Base-by-base conservation (phyloP, 768 basidiomycete genomes). In the Pleurotus cornucopiae region DNA sequence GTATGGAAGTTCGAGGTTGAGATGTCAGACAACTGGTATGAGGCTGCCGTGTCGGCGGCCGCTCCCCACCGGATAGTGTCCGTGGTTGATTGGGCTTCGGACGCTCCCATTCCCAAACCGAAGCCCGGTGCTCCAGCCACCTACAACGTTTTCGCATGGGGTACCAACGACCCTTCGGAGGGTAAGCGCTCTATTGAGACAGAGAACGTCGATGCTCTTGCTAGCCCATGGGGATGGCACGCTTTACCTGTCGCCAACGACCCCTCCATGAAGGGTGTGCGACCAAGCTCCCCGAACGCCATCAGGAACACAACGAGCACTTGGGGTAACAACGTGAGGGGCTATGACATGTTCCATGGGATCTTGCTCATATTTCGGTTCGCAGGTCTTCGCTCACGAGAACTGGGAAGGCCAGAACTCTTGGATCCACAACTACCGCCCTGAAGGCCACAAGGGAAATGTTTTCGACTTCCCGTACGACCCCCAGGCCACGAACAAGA, bases 21-120 rank as follows among this genome's bases (percentile, higher is more conserved):
- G 78, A 92, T 96, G 89, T 66, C 86, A 65, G 86, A 97, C 72
- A 98, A 94, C 71, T 96, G 92, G 92, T 98, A 98, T 63, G 94
- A 98, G 69, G 83, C 93, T 3, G 80, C 91, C 18, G 86, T 99
- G 41, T 86, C 89, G 9, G 85, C 83, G 1, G 67, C 73, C 25
- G 69, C 78, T n/a, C 89, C 92, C 21, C 86, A 93, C 66, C 80
- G 85, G 58, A 86, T 94, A 61, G 73, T 98, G 64, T 86, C 88
- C 23, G 92, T 95, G 38, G 91, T 96, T 59, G 96, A 98, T 67
- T 98, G 94, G 95, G 94, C 88, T 0, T 87, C 89, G 16, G 93
- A 95, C 66, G 81, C 89, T 3, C 78, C 81, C 3, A 67, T 82
- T 46, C 78, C 78, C 11, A 63, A 61, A 14, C 76, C 76, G 38